A percentile compares a stretch with the other conserved stretches of the same genome.
phyloP scores from a whole-genome alignment of 1,284 basidiomycete species.

The Flammula alnicola region DNA sequence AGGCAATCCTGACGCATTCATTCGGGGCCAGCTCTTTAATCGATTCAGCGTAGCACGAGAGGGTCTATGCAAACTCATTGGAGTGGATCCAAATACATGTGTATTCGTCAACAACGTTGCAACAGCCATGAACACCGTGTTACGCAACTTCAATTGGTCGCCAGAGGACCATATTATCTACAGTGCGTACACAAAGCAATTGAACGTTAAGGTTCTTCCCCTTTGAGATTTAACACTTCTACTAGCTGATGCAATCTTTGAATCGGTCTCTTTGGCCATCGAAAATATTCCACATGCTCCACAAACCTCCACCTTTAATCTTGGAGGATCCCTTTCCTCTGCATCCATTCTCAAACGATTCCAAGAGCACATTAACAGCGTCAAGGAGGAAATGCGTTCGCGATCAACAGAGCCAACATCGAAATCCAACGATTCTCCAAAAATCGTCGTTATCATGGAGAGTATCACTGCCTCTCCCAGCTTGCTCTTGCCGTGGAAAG shows the following conservation, averaged over 20 bases:
- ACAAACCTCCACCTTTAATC: background rate
- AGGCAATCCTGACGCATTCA: slow-evolving; percentile 11
- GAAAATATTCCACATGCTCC: background rate
- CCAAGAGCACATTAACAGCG: background rate
- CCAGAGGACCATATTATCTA: background rate
- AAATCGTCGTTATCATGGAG: slow-evolving; percentile 8
- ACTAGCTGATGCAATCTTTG: slow-evolving; percentile 4
- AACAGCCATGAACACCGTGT: slow-evolving; percentile 8
- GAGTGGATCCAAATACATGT: background rate
- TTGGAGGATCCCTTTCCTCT: background rate
- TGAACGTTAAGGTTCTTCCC: background rate
- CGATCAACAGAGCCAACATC: background rate
- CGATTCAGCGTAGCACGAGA: background rate
- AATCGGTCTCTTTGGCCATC: slow-evolving; percentile 1
- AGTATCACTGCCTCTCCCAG: slow-evolving; percentile 8
- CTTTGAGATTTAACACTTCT: background rate
- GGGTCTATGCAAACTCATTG: background rate
- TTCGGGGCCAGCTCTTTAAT: slow-evolving; percentile 3
- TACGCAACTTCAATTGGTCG: slow-evolving; percentile 4
- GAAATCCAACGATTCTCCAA: background rate
- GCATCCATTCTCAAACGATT: slow-evolving; percentile 2
- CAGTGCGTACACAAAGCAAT: background rate
- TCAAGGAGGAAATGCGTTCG: background rate
- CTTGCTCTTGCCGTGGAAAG: slow-evolving; percentile 9
- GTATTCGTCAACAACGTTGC: slow-evolving; percentile 8